Percentiles rank a stretch among this genome's conserved stretches.
These are phyloP conservation scores for Geotrichum phurueaensis DNA, from an alignment of 1,139 yeast species.

Conservation along the genomic window DNA sequence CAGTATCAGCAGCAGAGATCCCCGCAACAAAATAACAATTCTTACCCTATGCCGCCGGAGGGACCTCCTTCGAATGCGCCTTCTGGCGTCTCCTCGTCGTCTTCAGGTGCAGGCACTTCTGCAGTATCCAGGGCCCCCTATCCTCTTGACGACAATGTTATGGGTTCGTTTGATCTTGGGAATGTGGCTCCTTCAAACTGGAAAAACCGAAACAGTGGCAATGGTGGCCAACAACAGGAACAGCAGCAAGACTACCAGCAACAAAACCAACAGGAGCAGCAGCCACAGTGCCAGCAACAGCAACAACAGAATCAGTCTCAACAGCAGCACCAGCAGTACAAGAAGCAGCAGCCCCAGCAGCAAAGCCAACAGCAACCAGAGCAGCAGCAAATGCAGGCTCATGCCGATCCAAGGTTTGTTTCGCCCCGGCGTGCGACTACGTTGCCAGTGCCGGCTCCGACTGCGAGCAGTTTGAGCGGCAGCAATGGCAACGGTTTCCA, in stretches of 20 bases:
- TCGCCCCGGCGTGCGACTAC: neutral
- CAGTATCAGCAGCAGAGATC: neutral
- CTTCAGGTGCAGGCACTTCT: neutral
- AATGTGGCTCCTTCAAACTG: slow-evolving; percentile 15
- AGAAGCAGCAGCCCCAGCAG: neutral
- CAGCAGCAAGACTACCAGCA: slow-evolving; percentile 8
- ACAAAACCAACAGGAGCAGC: slow-evolving; percentile 9
- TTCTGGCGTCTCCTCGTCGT: neutral
- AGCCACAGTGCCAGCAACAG: slow-evolving; percentile 3
- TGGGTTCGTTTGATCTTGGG: slow-evolving; percentile 12
- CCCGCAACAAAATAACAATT: neutral
- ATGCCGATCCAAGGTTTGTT: slow-evolving; percentile 7
- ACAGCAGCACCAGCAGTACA: too few relatives aligned
- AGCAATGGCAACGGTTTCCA: neutral
- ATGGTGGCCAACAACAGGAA: neutral
- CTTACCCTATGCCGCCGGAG: neutral
- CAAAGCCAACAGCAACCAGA: neutral
- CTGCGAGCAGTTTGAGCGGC: neutral
- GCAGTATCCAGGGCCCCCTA: slow-evolving; percentile 14
- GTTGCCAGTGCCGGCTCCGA: slow-evolving; percentile 1
- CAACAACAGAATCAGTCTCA: too few relatives aligned
- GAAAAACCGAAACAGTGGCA: neutral
- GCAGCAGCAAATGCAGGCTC: slow-evolving; percentile 10
- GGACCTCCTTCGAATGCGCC: neutral
- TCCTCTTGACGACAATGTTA: slow-evolving; percentile 18